phyloP scores from a whole-genome alignment of 129 eudicot genomes.

The Centrapalus pauciflorus region DNA sequence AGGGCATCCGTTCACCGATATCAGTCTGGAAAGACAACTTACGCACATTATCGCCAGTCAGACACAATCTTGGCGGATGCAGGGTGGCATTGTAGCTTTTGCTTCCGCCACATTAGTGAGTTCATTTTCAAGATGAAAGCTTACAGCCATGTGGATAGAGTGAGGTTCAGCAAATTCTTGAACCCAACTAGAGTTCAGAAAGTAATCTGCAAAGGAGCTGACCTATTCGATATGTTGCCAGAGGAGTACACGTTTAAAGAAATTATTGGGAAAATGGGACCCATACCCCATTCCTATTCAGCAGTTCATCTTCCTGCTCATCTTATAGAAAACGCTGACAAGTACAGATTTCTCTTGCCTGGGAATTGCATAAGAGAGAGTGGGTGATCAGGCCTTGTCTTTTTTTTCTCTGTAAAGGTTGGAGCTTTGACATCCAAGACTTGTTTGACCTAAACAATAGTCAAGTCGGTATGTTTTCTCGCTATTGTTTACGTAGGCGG shows the following conservation, averaged over 20 bases:
- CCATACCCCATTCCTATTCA: conserved; percentile 85
- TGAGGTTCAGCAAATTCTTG: conserved; percentile 66
- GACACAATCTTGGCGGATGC: conserved; percentile 81
- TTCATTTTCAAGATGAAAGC: conserved; percentile 93
- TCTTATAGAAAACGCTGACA: conserved; percentile 72
- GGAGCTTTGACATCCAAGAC: conserved; percentile 28
- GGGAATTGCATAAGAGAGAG: conserved; percentile 86
- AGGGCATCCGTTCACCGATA: conserved; percentile 86
- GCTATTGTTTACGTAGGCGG: conserved; percentile 24
- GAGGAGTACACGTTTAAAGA: conserved; percentile 88
- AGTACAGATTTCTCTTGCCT: conserved; percentile 63
- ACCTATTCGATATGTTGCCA: conserved; percentile 88
- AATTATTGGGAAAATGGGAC: conserved; percentile 88
- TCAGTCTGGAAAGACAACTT: conserved; percentile 68
- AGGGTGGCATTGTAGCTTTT: conserved; percentile 98
- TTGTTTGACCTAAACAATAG: conserved; percentile 18
- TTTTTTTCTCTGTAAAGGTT: conserved; percentile 32
- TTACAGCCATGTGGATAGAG: conserved; percentile 84
- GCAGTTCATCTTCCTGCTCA: conserved; percentile 86
- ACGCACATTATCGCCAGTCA: conserved; percentile 87
- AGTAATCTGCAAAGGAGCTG: conserved; percentile 82
- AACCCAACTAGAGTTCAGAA: conserved; percentile 73
- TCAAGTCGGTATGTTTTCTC: conserved; percentile 38
- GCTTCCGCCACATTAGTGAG: conserved; percentile 80
- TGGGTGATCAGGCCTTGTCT: conserved; percentile 30